phyloP scores from a whole-genome alignment of 208 protist species.

The Acanthamoeba sp. region DNA sequence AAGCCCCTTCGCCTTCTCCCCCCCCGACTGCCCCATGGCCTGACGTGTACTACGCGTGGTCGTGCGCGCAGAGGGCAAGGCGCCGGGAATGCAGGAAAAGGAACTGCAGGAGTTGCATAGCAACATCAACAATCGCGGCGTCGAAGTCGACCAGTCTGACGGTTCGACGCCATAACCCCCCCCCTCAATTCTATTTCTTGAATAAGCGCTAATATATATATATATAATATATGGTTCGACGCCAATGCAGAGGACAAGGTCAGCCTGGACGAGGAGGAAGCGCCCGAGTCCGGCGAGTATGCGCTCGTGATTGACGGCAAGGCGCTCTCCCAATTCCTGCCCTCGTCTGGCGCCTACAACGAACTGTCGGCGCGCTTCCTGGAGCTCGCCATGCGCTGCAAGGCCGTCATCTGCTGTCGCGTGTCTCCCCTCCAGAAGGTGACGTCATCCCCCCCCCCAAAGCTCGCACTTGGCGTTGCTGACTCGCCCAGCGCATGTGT shows the following conservation, averaged over 20 bases:
- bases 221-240: too few relatives aligned
- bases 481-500: constrained; percentile 67
- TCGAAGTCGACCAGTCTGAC: not conserved
- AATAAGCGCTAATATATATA: too few relatives aligned
- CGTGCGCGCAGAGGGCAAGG: not conserved
- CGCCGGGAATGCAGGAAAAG: not conserved
- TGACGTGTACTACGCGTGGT: not conserved
- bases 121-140: constrained; percentile 22
- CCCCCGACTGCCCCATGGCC: not conserved
- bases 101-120: not conserved
- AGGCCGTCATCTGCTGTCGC: constrained; percentile 91
- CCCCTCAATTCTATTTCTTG: too few relatives aligned
- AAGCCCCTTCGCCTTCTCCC: not conserved
- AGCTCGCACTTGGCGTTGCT: not conserved
- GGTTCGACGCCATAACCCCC: not conserved
- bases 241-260: not conserved
- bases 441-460: not conserved
- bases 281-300: not conserved
- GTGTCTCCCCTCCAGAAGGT: constrained; percentile 89
- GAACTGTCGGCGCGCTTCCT: constrained; percentile 76
- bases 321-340: not conserved
- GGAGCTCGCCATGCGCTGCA: constrained; percentile 77
- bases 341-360: constrained; percentile 55
- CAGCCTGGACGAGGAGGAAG: not conserved
- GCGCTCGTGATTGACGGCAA: constrained; percentile 45